Percentiles rank a stretch among this genome's conserved stretches.
These are phyloP conservation scores for Alloteropsis semialata DNA, from an alignment of 176 grass and related monocot species.

Conservation along the genomic window DNA sequence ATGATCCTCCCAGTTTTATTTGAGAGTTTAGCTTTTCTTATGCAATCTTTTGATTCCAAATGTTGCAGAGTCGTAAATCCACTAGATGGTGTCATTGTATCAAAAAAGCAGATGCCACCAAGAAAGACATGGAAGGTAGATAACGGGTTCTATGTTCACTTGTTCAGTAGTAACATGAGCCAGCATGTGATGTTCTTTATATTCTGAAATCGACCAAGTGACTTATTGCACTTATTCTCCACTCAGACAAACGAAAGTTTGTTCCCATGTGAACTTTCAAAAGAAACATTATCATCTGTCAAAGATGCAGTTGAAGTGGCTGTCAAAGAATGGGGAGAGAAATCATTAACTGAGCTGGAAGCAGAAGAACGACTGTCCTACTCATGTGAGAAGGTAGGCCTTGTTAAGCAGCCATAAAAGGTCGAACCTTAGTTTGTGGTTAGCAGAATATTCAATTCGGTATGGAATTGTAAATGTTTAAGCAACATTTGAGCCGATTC, in stretches of 20 bases:
- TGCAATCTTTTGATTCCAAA: constrained; percentile 29
- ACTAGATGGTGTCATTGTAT: constrained; percentile 62
- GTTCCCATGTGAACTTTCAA: constrained; percentile 88
- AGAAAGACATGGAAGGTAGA: constrained; percentile 92
- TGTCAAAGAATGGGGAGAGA: constrained; percentile 88
- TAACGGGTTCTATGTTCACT: constrained; percentile 23
- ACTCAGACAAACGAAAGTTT: constrained; percentile 84
- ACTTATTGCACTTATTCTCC: constrained; percentile 13
- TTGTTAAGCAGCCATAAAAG: constrained; percentile 10
- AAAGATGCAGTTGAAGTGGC: constrained; percentile 89
- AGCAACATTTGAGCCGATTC: constrained; percentile 5
- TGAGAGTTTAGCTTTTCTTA: constrained; percentile 1
- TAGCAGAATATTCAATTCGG: background rate
- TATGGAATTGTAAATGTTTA: background rate
- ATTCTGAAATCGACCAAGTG: constrained; percentile 22
- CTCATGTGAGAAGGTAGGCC: constrained; percentile 90
- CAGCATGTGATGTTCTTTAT: background rate
- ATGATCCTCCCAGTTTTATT: background rate
- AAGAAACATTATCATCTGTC: constrained; percentile 65
- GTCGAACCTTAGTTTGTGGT: background rate
- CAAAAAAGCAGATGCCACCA: constrained; percentile 76
- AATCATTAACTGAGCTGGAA: constrained; percentile 84
- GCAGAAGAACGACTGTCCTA: constrained; percentile 93
- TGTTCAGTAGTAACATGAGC: constrained; percentile 26
- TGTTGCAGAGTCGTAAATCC: constrained; percentile 77